Percentiles rank a stretch among this genome's conserved stretches.
Conservation (phyloP, 805 yeast species). For the Saturnispora galanensis region DNA sequence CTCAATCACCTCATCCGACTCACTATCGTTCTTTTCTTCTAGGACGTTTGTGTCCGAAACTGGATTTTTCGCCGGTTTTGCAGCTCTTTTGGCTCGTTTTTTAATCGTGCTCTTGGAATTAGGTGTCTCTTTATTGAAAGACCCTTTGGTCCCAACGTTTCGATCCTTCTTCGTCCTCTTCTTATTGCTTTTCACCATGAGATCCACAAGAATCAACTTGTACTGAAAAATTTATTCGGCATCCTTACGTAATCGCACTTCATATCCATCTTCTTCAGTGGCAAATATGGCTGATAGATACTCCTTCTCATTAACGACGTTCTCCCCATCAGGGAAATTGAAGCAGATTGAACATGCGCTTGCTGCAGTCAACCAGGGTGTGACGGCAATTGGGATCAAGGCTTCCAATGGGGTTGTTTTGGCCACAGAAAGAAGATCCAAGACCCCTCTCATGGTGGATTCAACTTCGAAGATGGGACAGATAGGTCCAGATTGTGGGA, state of each 20-base stretch:
- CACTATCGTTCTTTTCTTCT: conserved; percentile 2
- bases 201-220: no score
- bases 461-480: conserved; percentile 68
- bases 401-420: conserved; percentile 94
- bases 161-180: conserved; percentile 6
- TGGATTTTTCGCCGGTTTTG: conserved; percentile 1
- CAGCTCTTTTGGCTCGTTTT: neutral
- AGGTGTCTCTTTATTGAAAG: neutral
- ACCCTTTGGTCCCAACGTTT: conserved; percentile 4
- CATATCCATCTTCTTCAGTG: conserved; percentile 1
- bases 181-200: conserved; percentile 1
- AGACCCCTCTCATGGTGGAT: conserved; percentile 70
- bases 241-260: no score
- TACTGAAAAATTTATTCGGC: no score
- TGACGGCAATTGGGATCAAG: conserved; percentile 85
- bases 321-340: conserved; percentile 96
- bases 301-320: conserved; percentile 93
- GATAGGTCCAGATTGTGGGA: conserved; percentile 92
- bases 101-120: neutral
- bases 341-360: conserved; percentile 97
- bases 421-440: conserved; percentile 90
- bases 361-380: conserved; percentile 96
- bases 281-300: conserved; percentile 88
- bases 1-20: neutral
- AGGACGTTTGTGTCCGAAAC: conserved; percentile 1